Evolutionary conservation across 257 asterid species (phyloP), one percentile per base, ranked within the genome.

Genomic region (Pogostemon cablin): DNA sequence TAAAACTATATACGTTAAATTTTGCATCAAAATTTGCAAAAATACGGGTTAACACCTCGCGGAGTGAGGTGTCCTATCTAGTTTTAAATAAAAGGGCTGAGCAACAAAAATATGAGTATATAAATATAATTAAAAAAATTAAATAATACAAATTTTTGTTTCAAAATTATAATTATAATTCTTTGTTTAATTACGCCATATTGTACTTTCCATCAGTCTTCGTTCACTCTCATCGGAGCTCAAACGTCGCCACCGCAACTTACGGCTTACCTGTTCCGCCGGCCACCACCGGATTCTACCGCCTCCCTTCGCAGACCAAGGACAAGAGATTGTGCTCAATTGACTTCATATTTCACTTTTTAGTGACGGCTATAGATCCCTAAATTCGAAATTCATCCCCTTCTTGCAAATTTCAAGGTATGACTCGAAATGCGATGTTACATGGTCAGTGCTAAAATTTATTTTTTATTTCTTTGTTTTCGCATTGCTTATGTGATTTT

Each of bases 371-470:
- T n/a, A 7, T 5, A 38, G 37, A 65, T 4, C 60, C 57, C 12
- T 44, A 25, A 43, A 8, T 5, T 48, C 7, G 35, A 65, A 48
- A 34, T 20, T 20, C 25, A 20, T 20, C 35, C 34, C 42, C 46
- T 62, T 6, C 41, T 56, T 9, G 67, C 67, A 12, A 60, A n/a
- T 40, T 61, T 7, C 3, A 41, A 62, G 67, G 67, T 62, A 62
- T 12, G 65, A n/a, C 10, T 37, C 43, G 25, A 10, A 34, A 37
- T 57, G 20, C n/a, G 20, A 38, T 38, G 40, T 53, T 17, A 7
- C 15, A 20, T 11, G 25, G 17, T 54, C n/a, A 49, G 47, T 46
- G 44, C 32, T 64, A 2, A 7, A 62, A 15, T 41, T 7, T 7
- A 3, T 15, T 62, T 41, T 12, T 12, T 6, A 4, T 11, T 62